Percentiles rank a stretch among this genome's conserved stretches.
phyloP scores from a whole-genome alignment of 2,329 filamentous ascomycete genomes.

The Fusarium fracticaudum region DNA sequence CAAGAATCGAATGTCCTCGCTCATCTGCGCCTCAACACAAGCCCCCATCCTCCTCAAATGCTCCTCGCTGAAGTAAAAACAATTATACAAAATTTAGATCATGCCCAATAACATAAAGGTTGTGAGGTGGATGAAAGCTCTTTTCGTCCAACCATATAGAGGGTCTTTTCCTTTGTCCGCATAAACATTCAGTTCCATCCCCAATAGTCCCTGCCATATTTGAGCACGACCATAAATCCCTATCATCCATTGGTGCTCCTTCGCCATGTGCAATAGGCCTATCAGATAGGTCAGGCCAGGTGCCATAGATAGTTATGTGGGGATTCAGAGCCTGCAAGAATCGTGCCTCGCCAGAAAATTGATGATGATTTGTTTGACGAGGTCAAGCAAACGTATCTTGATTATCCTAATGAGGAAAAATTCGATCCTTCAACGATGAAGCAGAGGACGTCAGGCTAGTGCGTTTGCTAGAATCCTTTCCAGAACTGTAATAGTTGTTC shows the following conservation, averaged over 20 bases:
- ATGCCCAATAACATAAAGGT: constrained; percentile 12
- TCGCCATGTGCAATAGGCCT: background rate
- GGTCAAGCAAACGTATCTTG: background rate
- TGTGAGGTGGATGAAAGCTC: background rate
- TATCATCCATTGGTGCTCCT: background rate
- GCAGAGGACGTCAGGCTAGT: constrained; percentile 38
- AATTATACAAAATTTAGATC: constrained; percentile 21
- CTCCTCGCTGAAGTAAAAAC: constrained; percentile 34
- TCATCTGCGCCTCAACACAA: constrained; percentile 12
- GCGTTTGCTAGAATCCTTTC: constrained; percentile 38
- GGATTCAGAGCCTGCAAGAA: background rate
- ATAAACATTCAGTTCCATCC: background rate
- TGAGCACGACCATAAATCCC: background rate
- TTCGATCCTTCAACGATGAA: constrained; percentile 40
- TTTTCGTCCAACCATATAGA: background rate
- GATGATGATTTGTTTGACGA: background rate
- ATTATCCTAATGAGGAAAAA: constrained; percentile 34
- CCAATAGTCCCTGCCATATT: background rate
- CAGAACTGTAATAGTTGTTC: constrained; percentile 31
- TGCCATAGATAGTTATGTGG: background rate
- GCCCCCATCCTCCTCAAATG: constrained; percentile 25
- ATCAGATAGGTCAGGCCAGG: background rate
- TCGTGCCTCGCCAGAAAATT: background rate
- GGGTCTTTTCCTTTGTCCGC: background rate
- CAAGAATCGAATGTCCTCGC: constrained; percentile 22